Base-by-base conservation (phyloP, 169 alveolate species). In the Plasmodium gallinaceum region DNA sequence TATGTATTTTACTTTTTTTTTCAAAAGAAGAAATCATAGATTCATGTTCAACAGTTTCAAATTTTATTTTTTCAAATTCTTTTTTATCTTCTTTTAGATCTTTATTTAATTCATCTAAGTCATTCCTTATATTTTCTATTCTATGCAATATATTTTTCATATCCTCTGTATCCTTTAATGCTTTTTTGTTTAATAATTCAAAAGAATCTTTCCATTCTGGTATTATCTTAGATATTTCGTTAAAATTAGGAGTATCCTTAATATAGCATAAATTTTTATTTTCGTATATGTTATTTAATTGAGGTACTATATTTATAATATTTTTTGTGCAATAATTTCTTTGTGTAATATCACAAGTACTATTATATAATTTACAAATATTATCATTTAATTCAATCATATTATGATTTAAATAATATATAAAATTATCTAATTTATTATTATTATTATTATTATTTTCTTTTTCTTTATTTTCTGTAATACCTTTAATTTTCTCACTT, bases 121-220 rank as follows among this genome's bases (percentile, higher is more conserved):
- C 92, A 37, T 70, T 69, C 70, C 70, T 62, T 6, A 86, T 86
- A 46, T 71, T 71, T 51, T 86, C 87, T 9, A 86, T 70, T 16
- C 88, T 69, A 58, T 65, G 70, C 22, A 86, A 57, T 45, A 86
- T 73, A 71, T 71, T 58, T 52, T 71, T 86, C 92, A 86, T 86
- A 70, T 70, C 86, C 8, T 72, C 87, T 37, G 92, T 86, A 37
- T 86, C 92, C 4, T 70, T 68, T 22, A 58, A 88, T 64, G 92
- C 92, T 58, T 64, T 86, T 43, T 61, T 69, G 52, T 86, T 86
- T 57, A 86, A 24, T 12, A 62, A 12, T 54, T 86, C 92, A 64
- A 86, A 86, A 9, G 88, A 61, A 24, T 71, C 37, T 70, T 86
- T 86, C 92, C 92, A 86, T 64, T 70, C 88, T 0, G 92, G 92